Evolutionary conservation across 176 grass and related monocot species (phyloP).

Genomic region (Triticum aestivum): DNA sequence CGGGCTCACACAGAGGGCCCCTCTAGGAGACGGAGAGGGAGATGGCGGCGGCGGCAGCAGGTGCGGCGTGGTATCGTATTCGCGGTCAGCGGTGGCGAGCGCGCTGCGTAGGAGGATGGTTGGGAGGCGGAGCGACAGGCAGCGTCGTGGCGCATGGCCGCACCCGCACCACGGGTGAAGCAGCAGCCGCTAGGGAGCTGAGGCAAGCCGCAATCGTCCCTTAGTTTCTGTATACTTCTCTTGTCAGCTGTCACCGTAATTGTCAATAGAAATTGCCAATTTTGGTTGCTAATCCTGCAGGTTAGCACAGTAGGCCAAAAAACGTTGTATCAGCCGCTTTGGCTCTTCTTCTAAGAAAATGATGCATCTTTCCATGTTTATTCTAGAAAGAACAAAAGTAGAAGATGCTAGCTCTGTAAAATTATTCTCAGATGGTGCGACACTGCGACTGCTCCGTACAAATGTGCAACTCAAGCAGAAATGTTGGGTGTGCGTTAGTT

Average conservation of each 20-base stretch:
- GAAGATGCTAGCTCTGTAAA: too few species aligned
- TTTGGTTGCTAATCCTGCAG: background rate
- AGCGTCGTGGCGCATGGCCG: background rate
- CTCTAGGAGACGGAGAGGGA: background rate
- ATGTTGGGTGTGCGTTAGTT: too few species aligned
- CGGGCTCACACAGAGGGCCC: background rate
- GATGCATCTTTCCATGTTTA: too few species aligned
- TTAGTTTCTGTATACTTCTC: background rate
- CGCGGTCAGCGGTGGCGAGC: background rate
- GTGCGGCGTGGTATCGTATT: background rate
- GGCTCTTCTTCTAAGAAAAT: too few species aligned
- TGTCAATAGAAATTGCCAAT: background rate
- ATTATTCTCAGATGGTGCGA: too few species aligned
- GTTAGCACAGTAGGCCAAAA: too few species aligned
- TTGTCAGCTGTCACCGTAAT: background rate
- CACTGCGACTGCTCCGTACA: too few species aligned
- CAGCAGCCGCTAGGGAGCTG: background rate
- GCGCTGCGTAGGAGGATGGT: background rate
- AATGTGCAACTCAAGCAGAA: background rate
- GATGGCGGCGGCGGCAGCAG: background rate
- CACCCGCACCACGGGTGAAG: background rate
- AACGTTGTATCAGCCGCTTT: too few species aligned
- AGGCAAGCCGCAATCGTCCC: background rate
- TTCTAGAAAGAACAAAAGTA: too few species aligned
- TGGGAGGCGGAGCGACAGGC: background rate